Conservation (phyloP, 1,284 basidiomycete genomes). For the Calocybe gambosa region DNA sequence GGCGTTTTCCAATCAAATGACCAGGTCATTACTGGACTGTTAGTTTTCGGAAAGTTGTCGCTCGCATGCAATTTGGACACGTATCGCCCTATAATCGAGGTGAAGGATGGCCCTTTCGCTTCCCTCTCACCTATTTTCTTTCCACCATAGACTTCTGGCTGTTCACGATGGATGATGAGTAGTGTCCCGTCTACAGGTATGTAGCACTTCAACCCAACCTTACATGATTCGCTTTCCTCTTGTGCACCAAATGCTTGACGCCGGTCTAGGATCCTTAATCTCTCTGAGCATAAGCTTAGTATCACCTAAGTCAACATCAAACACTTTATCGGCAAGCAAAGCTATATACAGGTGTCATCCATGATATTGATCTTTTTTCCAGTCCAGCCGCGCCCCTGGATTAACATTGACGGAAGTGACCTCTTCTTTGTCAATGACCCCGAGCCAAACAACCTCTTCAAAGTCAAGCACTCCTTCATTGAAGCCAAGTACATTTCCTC, state of each 20-base stretch:
- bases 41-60: constrained; percentile 14
- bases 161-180: constrained; percentile 7
- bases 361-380: constrained; percentile 1
- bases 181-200: constrained; percentile 6
- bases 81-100: constrained; percentile 19
- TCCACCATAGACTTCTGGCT: not conserved
- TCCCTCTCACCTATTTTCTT: not conserved
- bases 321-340: not conserved
- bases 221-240: not conserved
- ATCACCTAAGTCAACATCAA: not conserved
- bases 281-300: not conserved
- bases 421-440: constrained; percentile 1
- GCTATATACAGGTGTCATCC: not conserved
- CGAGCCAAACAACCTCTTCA: not conserved
- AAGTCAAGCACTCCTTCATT: not conserved
- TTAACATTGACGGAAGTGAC: not conserved
- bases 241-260: not conserved
- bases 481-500: not conserved
- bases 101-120: not conserved
- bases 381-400: constrained; percentile 1
- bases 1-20: constrained; percentile 25
- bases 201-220: not conserved
- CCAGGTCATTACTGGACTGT: constrained; percentile 11
- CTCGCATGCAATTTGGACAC: constrained; percentile 24
- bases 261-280: constrained; percentile 1